Evolutionary conservation across 2,329 filamentous ascomycete genomes (phyloP), one percentile per base, ranked within the genome.

Genomic region (Colletotrichum orchidophilum): DNA sequence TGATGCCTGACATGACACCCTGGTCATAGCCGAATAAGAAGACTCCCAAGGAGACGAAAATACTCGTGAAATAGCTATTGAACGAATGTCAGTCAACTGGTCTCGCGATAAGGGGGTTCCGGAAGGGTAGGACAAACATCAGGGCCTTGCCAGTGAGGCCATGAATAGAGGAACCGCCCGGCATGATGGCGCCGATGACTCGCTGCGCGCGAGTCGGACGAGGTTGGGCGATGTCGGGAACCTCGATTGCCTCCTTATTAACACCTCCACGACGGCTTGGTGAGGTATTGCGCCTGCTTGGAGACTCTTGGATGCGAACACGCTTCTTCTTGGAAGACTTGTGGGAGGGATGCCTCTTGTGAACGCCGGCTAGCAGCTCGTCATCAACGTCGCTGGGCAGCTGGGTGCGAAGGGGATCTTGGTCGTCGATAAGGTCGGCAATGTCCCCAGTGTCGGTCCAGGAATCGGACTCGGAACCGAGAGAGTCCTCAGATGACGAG

Each of bases 371-470:
- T 76, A 91, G 85, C 66, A 87, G 84, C 76, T 90, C 87, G 77
- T 87, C 88, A 80, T 94, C 90, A 70, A 92, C 82, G 75, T 91
- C 91, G 76, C 90, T 86, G 78, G 87, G 87, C 71, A 96, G 86
- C 77, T 90, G 91, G 76, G 91, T 89, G 76, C 90, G 91, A 75
- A 97, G 87, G 71, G 94, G 94, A 81, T 97, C 94, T 83, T 96
- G 91, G 82, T 96, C 91, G 85, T 93, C 92, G 78, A 90, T 93
- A 76, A 95, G 87, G 87, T 98, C 96, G 78, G 94, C 94, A 77
- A 98, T 90, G 83, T 98, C 96, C 79, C 95, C 96, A 54, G 96
- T 97, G 82, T 98, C 95, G 79, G 94, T 95, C 95, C 94, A 98
- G 77, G 93, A 90, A 50, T 62, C 59, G 70, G 92, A 94, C 73